Base-by-base conservation (phyloP, 2,329 filamentous ascomycete species). In the Pseudogymnoascus sp. region DNA sequence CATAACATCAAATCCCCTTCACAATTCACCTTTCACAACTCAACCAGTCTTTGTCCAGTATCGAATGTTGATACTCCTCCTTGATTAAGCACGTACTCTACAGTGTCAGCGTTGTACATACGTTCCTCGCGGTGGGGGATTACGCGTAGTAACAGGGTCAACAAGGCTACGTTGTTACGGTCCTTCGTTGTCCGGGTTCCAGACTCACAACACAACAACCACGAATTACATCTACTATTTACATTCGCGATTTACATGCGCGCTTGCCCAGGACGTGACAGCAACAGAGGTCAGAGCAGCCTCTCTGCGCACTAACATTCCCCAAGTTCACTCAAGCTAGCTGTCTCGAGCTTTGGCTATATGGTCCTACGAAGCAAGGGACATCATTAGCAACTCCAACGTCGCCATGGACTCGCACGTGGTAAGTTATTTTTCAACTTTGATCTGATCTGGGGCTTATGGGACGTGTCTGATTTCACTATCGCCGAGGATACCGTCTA, bases 201-300 rank as follows among this genome's bases (percentile, higher is more conserved):
- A 67, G 58, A 69, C 66, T 59, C 67, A 66, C 35, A 70, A 86
- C 62, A 85, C 81, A 8, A 68, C 75, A 5, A 54, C 43, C 43
- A 54, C 43, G 22, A 9, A 18, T 54, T 54, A 33, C 43, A 18
- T 30, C n/a, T 33, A 54, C 43, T 54, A 54, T 30, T 54, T 54
- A 54, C 43, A 16, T 54, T 33, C 30, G 14, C 35, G 6, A 37
- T 37, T 37, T 37, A 37, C 35, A 37, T n/a, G 33, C 43, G 5
- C 43, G 8, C 18, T 54, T 54, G 5, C 14, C 22, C 16, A 16
- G 43, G 43, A 54, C 25, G 43, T 50, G 41, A 50, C 41, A 50
- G 14, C 22, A 28, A 28, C 20, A 47, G 20, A 47, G 41, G 4
- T 28, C 22, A 22, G 39, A 43, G 18, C 39, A 37, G 43, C n/a